A percentile compares a stretch with the other conserved stretches of the same genome.
Evolutionary conservation across 2,329 filamentous ascomycete species (phyloP).

Genomic region (Shiraia bambusicola): DNA sequence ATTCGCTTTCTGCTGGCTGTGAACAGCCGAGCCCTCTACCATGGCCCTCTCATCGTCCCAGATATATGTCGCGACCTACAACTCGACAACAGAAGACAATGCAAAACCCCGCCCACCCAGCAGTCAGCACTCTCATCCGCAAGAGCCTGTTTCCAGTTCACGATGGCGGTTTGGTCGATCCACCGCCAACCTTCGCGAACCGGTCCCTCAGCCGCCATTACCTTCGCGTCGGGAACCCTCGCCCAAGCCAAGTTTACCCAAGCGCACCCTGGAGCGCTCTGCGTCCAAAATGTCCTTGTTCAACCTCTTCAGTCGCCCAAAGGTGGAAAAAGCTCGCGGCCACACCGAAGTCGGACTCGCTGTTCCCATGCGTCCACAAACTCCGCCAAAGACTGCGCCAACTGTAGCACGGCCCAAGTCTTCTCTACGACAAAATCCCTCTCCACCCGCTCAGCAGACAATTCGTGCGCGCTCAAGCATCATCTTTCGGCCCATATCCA

Average conservation of each 20-base stretch:
- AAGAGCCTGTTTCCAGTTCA: conserved; percentile 27
- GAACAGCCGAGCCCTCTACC: conserved; percentile 6
- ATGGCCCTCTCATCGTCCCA: conserved; percentile 19
- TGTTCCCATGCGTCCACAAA: conserved; percentile 37
- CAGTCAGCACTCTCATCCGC: conserved; percentile 25
- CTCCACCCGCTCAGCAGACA: conserved; percentile 31
- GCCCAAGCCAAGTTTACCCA: conserved; percentile 21
- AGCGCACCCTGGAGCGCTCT: conserved; percentile 27
- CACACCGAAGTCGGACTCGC: conserved; percentile 48
- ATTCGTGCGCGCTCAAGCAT: conserved; percentile 36
- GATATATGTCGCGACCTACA: conserved; percentile 19
- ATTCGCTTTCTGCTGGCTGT: conserved; percentile 6
- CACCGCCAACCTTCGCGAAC: conserved; percentile 32
- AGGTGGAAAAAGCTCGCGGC: conserved; percentile 51
- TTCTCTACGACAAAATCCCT: conserved; percentile 32
- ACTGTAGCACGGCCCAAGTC: conserved; percentile 28
- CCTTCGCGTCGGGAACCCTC: conserved; percentile 3
- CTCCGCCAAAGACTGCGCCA: conserved; percentile 24
- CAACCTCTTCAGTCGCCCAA: conserved; percentile 53
- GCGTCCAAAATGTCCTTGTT: conserved; percentile 53
- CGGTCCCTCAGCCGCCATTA: conserved; percentile 12
- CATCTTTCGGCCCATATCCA: conserved; percentile 35
- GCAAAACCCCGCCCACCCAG: conserved; percentile 15
- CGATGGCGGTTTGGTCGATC: conserved; percentile 43
- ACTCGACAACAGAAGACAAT: conserved; percentile 31